Conservation (phyloP, 768 basidiomycete genomes). For the Serendipita indica region DNA sequence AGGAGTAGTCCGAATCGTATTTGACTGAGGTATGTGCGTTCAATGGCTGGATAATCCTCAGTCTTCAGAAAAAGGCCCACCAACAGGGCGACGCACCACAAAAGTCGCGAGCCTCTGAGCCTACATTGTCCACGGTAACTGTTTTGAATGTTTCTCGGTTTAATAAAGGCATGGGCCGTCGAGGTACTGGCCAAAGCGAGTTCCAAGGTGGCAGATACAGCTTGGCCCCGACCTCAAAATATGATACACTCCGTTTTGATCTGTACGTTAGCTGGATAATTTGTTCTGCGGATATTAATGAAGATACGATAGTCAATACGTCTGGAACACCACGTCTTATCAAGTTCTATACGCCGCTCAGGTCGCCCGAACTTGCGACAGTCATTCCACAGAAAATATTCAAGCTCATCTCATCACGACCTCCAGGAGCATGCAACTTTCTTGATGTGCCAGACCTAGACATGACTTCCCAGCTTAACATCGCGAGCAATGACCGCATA, state of each 20-base stretch:
- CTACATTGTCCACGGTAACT: not conserved
- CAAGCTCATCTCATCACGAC: conserved; percentile 68
- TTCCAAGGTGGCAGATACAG: not conserved
- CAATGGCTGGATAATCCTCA: not conserved
- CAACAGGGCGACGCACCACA: not conserved
- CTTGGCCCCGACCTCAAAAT: not conserved
- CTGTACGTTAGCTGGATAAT: conserved; percentile 34
- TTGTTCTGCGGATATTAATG: conserved; percentile 17
- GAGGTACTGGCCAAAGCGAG: not conserved
- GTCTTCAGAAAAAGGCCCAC: not conserved
- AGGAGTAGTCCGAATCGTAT: not conserved
- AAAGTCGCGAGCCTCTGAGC: conserved; percentile 3
- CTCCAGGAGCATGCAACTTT: conserved; percentile 83
- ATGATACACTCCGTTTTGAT: conserved; percentile 85
- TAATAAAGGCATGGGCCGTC: not conserved
- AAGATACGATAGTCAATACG: conserved; percentile 64
- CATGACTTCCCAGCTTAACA: conserved; percentile 40
- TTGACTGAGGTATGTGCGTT: conserved; percentile 1
- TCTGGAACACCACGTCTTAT: conserved; percentile 71
- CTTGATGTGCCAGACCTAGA: conserved; percentile 84
- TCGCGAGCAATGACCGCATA: conserved; percentile 41
- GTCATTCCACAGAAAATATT: conserved; percentile 78
- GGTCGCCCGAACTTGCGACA: conserved; percentile 26
- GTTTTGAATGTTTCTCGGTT: not conserved
- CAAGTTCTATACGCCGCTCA: conserved; percentile 78